Conservation (phyloP, 73 alveolate species). For the Paramecium octaurelia region DNA sequence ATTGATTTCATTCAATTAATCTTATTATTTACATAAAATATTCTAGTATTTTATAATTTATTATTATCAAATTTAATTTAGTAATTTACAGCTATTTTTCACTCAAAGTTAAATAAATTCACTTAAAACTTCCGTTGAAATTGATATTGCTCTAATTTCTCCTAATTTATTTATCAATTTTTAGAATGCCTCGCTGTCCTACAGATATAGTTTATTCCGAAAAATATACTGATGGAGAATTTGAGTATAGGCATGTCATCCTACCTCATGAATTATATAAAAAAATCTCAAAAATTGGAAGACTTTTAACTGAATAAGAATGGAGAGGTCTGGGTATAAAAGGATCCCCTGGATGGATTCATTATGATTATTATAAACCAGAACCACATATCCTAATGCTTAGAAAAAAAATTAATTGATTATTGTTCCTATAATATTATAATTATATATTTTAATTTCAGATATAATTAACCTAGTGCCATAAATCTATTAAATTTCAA, state of each 20-base stretch:
- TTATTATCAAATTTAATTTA: neutral
- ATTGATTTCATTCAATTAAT: neutral
- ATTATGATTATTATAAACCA: conserved; percentile 78
- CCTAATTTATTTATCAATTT: neutral
- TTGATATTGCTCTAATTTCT: neutral
- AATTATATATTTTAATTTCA: neutral
- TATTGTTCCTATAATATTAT: neutral
- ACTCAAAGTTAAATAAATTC: neutral
- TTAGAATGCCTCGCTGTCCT: conserved; percentile 82
- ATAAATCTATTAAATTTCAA: neutral
- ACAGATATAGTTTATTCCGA: conserved; percentile 82
- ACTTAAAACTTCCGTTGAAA: neutral
- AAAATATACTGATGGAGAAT: conserved; percentile 78
- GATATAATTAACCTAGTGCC: neutral
- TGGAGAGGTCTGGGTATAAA: conserved; percentile 96
- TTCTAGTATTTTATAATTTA: neutral
- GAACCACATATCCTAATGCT: conserved; percentile 61
- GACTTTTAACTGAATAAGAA: conserved; percentile 87
- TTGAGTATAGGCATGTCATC: conserved; percentile 84
- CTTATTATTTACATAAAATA: neutral
- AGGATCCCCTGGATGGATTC: conserved; percentile 93
- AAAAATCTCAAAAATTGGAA: conserved; percentile 67
- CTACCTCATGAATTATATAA: conserved; percentile 80
- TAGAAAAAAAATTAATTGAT: conserved; percentile 35
- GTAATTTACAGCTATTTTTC: neutral